Evolutionary conservation across 2,329 filamentous ascomycete genomes (phyloP).

Genomic region (Sclerotinia sclerotiorum): DNA sequence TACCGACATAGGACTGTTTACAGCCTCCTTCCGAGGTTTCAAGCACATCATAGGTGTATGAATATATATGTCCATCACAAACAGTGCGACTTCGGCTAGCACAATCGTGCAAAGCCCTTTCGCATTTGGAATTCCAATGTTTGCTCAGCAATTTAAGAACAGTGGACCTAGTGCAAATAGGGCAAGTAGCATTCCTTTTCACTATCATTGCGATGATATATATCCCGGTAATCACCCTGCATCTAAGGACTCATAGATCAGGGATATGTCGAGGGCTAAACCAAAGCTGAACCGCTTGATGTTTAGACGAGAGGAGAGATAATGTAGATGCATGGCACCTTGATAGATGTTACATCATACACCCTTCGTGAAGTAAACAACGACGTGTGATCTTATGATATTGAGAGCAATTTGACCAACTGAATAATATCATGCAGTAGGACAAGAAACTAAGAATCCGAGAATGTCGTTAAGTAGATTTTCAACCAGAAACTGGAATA

Average conservation of each 20-base stretch:
- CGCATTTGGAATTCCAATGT: conserved; percentile 77
- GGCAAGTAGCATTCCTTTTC: conserved; percentile 59
- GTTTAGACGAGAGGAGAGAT: too few relatives aligned
- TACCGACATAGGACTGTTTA: conserved; percentile 68
- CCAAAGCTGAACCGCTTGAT: not conserved
- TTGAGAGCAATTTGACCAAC: not conserved
- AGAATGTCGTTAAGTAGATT: not conserved
- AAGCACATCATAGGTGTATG: conserved; percentile 58
- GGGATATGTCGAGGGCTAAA: conserved; percentile 36
- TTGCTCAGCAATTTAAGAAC: conserved; percentile 65
- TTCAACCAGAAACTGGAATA: conserved; percentile 30
- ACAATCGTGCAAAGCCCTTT: conserved; percentile 75
- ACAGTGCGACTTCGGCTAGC: conserved; percentile 79
- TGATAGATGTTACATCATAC: not conserved
- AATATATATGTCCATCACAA: conserved; percentile 59
- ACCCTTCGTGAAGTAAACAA: not conserved
- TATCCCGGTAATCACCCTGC: conserved; percentile 62
- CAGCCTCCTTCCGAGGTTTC: not conserved
- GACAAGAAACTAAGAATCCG: too few relatives aligned
- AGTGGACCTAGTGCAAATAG: conserved; percentile 60
- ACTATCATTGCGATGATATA: conserved; percentile 58
- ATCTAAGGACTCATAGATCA: conserved; percentile 57
- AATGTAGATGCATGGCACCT: not conserved
- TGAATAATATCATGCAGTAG: not conserved
- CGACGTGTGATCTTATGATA: not conserved